A percentile compares a stretch with the other conserved stretches of the same genome.
Evolutionary conservation across 2,329 filamentous ascomycete species (phyloP).

Genomic region (Cadophora sp.): DNA sequence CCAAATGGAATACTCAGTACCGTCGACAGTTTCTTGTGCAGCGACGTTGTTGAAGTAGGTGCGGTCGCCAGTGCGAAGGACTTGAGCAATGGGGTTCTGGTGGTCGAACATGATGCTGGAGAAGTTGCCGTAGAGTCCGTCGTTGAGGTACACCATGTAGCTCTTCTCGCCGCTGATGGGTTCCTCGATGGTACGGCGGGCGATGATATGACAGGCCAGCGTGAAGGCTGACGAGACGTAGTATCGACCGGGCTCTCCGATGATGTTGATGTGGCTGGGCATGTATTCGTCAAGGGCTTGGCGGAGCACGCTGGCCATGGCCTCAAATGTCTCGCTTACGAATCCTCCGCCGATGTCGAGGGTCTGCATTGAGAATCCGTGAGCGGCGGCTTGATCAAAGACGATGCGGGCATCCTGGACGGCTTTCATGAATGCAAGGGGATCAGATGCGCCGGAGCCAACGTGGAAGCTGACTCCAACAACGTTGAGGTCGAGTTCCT

Average conservation of each 20-base stretch:
- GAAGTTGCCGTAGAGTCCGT: constrained; percentile 98
- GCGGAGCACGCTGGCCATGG: constrained; percentile 82
- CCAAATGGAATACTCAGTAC: constrained; percentile 93
- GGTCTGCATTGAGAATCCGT: constrained; percentile 84
- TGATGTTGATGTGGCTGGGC: constrained; percentile 78
- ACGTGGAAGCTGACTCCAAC: constrained; percentile 98
- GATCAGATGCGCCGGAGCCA: constrained; percentile 93
- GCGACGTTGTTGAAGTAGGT: constrained; percentile 63
- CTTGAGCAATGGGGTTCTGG: constrained; percentile 85
- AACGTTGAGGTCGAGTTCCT: constrained; percentile 84
- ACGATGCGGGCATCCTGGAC: constrained; percentile 88
- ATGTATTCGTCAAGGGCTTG: constrained; percentile 87
- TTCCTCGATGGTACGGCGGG: constrained; percentile 85
- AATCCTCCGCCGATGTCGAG: constrained; percentile 96
- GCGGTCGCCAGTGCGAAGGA: constrained; percentile 69
- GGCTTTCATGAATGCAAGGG: constrained; percentile 88
- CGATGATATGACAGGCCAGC: constrained; percentile 94
- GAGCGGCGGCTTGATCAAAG: constrained; percentile 80
- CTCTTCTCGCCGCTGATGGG: constrained; percentile 68
- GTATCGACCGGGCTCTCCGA: constrained; percentile 95
- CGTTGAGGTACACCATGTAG: constrained; percentile 98
- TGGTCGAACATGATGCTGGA: constrained; percentile 99
- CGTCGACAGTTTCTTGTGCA: constrained; percentile 56
- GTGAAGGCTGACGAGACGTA: constrained; percentile 95
- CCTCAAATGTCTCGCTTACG: constrained; percentile 87